Conservation (phyloP, 768 basidiomycete genomes). For the Psilocybe tampanensis region DNA sequence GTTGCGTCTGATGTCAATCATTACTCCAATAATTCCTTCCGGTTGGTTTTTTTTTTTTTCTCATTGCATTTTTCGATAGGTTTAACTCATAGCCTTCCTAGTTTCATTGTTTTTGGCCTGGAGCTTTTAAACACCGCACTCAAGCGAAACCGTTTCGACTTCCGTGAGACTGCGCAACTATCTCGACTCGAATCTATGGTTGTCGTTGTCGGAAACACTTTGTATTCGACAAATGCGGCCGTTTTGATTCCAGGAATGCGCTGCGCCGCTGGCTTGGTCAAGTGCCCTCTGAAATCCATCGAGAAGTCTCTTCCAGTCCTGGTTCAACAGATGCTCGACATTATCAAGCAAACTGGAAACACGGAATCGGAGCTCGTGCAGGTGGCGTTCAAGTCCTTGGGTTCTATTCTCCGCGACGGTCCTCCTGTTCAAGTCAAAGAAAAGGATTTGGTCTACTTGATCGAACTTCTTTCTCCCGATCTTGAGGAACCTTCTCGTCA, state of each 20-base stretch:
- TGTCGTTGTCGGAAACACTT: constrained; percentile 83
- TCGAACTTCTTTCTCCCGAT: constrained; percentile 87
- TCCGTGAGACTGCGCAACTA: constrained; percentile 71
- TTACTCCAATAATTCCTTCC: constrained; percentile 86
- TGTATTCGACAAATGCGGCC: constrained; percentile 80
- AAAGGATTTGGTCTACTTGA: constrained; percentile 82
- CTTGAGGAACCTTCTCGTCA: constrained; percentile 89
- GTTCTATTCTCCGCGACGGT: constrained; percentile 88
- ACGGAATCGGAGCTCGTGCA: constrained; percentile 92
- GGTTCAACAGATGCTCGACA: constrained; percentile 79
- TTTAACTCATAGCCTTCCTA: constrained; percentile 28
- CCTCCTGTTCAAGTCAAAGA: constrained; percentile 82
- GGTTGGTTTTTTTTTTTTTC: constrained; percentile 44
- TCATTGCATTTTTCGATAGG: not conserved
- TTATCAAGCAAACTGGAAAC: constrained; percentile 80
- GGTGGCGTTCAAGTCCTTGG: constrained; percentile 83
- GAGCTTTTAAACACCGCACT: constrained; percentile 90
- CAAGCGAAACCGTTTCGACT: constrained; percentile 84
- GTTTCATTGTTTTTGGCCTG: constrained; percentile 90
- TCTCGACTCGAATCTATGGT: constrained; percentile 89
- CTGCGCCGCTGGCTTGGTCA: constrained; percentile 77
- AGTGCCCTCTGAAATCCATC: constrained; percentile 79
- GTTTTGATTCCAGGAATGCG: constrained; percentile 80
- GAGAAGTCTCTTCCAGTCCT: constrained; percentile 80
- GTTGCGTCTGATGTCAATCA: constrained; percentile 57